Percentiles rank a stretch among this genome's conserved stretches.
These are phyloP conservation scores for Puccinia novopanici DNA, from an alignment of 1,284 basidiomycete species.

Conservation along the genomic window DNA sequence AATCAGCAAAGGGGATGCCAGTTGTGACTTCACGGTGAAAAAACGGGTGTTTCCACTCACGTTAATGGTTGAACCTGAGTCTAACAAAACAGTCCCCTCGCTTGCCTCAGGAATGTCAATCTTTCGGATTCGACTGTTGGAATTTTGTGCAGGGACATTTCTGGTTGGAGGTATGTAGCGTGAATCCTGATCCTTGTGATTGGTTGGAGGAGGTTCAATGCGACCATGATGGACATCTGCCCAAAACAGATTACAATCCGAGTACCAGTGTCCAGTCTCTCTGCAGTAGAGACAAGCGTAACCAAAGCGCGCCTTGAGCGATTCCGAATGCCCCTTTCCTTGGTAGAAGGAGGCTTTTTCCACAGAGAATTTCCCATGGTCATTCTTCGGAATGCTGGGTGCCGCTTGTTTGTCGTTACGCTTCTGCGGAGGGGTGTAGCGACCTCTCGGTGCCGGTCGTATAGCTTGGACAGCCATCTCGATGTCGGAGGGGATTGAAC, in stretches of 20 bases:
- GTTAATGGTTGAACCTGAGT: not conserved
- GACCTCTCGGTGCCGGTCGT: too few relatives aligned
- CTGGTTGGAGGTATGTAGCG: not conserved
- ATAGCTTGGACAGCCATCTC: not conserved
- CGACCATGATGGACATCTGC: not conserved
- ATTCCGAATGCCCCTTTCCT: not conserved
- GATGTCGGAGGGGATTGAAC: not conserved
- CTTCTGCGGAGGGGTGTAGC: not conserved
- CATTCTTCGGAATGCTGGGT: too few relatives aligned
- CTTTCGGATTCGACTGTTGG: not conserved
- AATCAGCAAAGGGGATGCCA: not conserved
- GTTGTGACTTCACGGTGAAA: not conserved
- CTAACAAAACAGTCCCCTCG: not conserved
- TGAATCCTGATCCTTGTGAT: not conserved
- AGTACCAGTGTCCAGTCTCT: constrained; percentile 4
- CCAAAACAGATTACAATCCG: not conserved
- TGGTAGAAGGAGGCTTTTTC: constrained; percentile 3
- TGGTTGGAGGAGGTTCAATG: not conserved
- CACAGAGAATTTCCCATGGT: too few relatives aligned
- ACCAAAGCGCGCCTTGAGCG: not conserved
- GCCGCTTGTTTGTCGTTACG: too few relatives aligned
- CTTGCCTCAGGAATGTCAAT: not conserved
- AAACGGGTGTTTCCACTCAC: not conserved
- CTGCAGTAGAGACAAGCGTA: constrained; percentile 19
- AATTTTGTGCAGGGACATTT: not conserved